These are phyloP conservation scores for Begonia fuchsioides DNA, from an alignment of 306 rosid genomes.

Conservation along the genomic window DNA sequence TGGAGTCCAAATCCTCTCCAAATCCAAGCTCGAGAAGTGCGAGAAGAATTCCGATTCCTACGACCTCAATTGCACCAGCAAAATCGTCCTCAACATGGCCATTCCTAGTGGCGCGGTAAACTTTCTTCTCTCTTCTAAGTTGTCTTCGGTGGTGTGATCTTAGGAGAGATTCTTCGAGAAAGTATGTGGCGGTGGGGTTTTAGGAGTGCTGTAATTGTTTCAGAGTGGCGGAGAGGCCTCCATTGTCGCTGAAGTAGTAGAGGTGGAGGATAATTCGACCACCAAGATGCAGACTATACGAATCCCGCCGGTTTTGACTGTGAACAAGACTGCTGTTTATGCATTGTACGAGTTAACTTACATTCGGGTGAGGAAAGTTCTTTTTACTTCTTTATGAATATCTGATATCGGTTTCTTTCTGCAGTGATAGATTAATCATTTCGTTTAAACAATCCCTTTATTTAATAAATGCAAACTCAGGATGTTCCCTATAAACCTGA, in stretches of 20 bases:
- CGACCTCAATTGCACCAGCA: conserved; percentile 63
- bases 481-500: conserved; percentile 82
- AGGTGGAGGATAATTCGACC: conserved; percentile 75
- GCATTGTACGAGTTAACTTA: conserved; percentile 65
- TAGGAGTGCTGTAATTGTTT: not conserved
- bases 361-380: conserved; percentile 31
- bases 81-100: conserved; percentile 66
- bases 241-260: conserved; percentile 77
- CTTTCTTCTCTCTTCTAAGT: not conserved
- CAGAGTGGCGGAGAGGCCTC: conserved; percentile 91
- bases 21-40: conserved; percentile 81
- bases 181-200: not conserved
- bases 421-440: too few relatives aligned
- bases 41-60: conserved; percentile 56
- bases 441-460: too few relatives aligned
- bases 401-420: too few relatives aligned
- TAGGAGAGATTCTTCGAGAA: too few relatives aligned
- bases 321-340: conserved; percentile 68
- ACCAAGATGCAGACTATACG: conserved; percentile 68
- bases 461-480: conserved; percentile 8
- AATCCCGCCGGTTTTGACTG: conserved; percentile 50
- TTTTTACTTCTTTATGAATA: not conserved
- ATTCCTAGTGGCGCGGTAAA: conserved; percentile 86
- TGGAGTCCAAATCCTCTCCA: conserved; percentile 69
- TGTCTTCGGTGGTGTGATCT: too few relatives aligned